Percentiles rank a stretch among this genome's conserved stretches.
These are phyloP conservation scores for Funneliformis geosporum DNA, from an alignment of 192 early-diverging fungal genomes.

Conservation along the genomic window DNA sequence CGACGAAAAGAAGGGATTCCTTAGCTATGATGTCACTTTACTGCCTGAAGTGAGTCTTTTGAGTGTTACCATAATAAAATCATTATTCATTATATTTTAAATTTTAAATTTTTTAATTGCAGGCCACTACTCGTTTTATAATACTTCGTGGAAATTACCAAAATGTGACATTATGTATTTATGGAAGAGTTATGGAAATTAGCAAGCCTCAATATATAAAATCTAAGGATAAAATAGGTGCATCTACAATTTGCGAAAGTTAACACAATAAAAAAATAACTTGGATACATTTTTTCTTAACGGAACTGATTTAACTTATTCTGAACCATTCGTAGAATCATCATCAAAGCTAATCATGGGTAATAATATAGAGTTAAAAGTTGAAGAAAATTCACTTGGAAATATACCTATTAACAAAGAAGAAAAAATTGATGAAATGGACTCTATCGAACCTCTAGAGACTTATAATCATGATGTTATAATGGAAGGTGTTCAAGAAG, in stretches of 20 bases:
- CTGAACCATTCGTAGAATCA: not conserved
- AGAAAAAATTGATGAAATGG: not conserved
- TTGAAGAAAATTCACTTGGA: not conserved
- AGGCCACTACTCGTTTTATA: conserved; percentile 36
- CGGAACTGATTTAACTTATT: not conserved
- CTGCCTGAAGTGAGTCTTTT: conserved; percentile 23
- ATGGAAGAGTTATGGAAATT: conserved; percentile 30
- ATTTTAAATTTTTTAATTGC: not conserved
- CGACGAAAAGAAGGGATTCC: conserved; percentile 33
- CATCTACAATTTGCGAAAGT: not conserved
- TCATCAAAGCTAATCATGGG: not conserved
- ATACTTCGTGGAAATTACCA: conserved; percentile 35
- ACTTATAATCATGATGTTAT: not conserved
- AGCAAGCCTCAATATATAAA: not conserved
- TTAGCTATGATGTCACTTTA: conserved; percentile 30
- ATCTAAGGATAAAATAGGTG: not conserved
- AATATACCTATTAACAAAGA: not conserved
- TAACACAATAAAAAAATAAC: conserved; percentile 4
- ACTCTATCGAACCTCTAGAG: not conserved
- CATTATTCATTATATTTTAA: not conserved
- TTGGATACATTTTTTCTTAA: not conserved
- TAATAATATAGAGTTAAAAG: not conserved
- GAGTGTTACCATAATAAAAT: not conserved
- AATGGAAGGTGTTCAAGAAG: conserved; percentile 8
- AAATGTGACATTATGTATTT: conserved; percentile 33